These are phyloP conservation scores for Allantophomopsis cytisporea DNA, from an alignment of 2,329 filamentous ascomycete species.

Conservation along the genomic window DNA sequence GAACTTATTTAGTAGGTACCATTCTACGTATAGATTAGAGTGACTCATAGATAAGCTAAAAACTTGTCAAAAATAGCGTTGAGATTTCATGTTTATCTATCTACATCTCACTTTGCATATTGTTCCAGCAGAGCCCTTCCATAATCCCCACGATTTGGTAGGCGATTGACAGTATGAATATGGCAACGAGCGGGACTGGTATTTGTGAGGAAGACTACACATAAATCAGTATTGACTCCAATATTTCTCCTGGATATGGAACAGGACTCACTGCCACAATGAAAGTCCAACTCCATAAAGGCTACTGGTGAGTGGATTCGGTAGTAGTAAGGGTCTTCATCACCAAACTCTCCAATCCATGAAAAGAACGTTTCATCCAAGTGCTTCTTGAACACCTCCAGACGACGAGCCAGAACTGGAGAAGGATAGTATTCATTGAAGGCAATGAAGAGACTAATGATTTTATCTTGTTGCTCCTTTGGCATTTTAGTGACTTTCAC, in stretches of 20 bases:
- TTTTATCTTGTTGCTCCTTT: slow-evolving; percentile 26
- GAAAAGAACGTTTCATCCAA: slow-evolving; percentile 60
- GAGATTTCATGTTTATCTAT: too few species aligned
- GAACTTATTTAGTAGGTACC: too few species aligned
- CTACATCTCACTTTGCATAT: neutral
- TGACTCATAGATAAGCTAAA: too few species aligned
- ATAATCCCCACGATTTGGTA: slow-evolving; percentile 67
- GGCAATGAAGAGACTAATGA: too few species aligned
- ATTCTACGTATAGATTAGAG: too few species aligned
- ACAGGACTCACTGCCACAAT: neutral
- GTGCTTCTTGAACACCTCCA: slow-evolving; percentile 35
- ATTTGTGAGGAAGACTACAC: slow-evolving; percentile 55
- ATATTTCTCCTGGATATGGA: neutral
- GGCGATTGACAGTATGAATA: slow-evolving; percentile 60
- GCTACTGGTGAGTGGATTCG: neutral
- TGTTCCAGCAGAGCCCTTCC: slow-evolving; percentile 34
- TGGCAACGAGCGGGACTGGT: slow-evolving; percentile 64
- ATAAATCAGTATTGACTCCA: neutral
- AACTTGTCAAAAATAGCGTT: too few species aligned
- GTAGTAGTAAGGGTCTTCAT: slow-evolving; percentile 33
- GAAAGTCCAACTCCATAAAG: neutral
- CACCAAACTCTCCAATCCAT: slow-evolving; percentile 58
- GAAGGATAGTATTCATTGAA: too few species aligned
- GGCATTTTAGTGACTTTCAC: slow-evolving; percentile 30
- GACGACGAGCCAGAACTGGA: slow-evolving; percentile 22